Evolutionary conservation across 73 alveolate species (phyloP).

Genomic region (Stentor coeruleus): DNA sequence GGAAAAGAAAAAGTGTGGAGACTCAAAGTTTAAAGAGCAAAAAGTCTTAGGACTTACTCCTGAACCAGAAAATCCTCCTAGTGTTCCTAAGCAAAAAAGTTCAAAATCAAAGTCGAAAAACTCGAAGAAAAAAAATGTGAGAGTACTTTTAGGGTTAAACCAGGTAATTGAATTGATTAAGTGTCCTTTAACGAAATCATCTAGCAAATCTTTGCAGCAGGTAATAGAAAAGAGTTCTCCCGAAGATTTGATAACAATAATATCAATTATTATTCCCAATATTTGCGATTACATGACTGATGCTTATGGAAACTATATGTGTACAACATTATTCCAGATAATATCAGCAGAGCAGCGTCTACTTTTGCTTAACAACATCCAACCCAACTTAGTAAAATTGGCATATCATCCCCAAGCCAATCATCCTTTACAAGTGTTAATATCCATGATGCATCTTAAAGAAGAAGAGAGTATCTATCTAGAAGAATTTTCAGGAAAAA

Average conservation of each 20-base stretch:
- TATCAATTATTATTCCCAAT: neutral
- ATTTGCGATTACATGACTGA: neutral
- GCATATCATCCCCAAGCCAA: neutral
- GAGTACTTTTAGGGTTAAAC: no score
- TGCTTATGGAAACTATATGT: conserved; percentile 1
- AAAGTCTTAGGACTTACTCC: no score
- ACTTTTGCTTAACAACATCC: neutral
- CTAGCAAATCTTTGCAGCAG: neutral
- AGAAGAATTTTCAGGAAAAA: neutral
- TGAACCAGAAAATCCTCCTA: no score
- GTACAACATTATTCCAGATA: neutral
- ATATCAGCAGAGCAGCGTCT: conserved; percentile 8
- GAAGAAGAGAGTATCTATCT: conserved; percentile 1
- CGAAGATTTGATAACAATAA: neutral
- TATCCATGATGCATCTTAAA: neutral
- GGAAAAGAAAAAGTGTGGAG: no score
- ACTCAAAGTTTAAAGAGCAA: no score
- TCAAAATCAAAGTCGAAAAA: no score
- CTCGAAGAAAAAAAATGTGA: no score
- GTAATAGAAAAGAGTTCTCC: neutral
- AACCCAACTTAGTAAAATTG: neutral
- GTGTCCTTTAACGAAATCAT: no score
- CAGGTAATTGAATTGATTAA: no score
- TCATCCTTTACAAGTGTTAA: neutral
- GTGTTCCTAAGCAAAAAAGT: no score